Evolutionary conservation across 495 filamentous ascomycete genomes (phyloP).

Genomic region (Talaromyces trachyspermus): DNA sequence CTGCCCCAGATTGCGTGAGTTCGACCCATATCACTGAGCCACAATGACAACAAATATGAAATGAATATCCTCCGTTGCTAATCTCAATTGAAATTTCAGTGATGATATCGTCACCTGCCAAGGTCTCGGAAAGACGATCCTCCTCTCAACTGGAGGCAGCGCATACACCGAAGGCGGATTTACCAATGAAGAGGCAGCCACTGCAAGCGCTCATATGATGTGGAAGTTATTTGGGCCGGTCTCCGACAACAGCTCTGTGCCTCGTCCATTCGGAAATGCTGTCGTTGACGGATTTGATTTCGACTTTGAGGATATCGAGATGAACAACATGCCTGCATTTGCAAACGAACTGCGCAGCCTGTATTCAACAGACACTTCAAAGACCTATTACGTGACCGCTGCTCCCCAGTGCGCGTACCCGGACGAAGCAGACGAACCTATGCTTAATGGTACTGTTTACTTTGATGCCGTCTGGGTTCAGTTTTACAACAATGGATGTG

Average conservation of each 20-base stretch:
- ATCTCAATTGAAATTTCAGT: constrained; percentile 12
- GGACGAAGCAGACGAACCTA: constrained; percentile 50
- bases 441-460: constrained; percentile 42
- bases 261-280: constrained; percentile 57
- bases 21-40: background rate
- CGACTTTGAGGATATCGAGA: constrained; percentile 47
- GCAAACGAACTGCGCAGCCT: constrained; percentile 46
- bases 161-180: constrained; percentile 58
- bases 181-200: constrained; percentile 41
- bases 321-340: constrained; percentile 45
- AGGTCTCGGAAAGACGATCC: constrained; percentile 52
- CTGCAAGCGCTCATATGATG: constrained; percentile 47
- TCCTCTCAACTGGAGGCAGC: constrained; percentile 58
- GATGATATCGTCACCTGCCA: constrained; percentile 61
- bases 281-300: constrained; percentile 68
- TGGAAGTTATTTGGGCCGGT: constrained; percentile 63
- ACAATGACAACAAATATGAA: background rate
- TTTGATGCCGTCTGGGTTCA: constrained; percentile 62
- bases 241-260: constrained; percentile 18
- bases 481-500: constrained; percentile 73
- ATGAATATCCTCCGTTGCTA: too few relatives aligned
- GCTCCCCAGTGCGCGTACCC: constrained; percentile 64
- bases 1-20: constrained; percentile 58
- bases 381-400: constrained; percentile 53
- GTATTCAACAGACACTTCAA: constrained; percentile 42